Evolutionary conservation across 306 rosid species (phyloP).

Genomic region (Vigna trinervia): DNA sequence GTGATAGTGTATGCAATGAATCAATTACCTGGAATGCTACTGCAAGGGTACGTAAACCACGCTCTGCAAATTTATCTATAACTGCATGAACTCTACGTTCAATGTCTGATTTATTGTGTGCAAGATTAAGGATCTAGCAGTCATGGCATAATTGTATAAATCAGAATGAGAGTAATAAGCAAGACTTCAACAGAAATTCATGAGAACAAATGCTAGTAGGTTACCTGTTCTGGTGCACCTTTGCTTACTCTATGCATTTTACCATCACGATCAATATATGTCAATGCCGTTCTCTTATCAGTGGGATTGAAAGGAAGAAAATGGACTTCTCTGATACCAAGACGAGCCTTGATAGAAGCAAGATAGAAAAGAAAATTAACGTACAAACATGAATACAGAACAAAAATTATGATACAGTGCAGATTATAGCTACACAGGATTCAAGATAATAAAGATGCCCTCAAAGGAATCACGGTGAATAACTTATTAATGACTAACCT

Average conservation of each 20-base stretch:
- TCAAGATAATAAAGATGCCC: neutral
- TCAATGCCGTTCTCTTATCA: conserved; percentile 91
- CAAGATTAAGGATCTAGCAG: conserved; percentile 78
- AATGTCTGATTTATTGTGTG: conserved; percentile 81
- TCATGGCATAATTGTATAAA: conserved; percentile 18
- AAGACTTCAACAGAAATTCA: neutral
- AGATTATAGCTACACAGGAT: neutral
- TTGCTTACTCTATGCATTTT: conserved; percentile 93
- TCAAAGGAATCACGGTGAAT: neutral
- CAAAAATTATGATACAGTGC: neutral
- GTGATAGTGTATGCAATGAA: neutral
- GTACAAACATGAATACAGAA: neutral
- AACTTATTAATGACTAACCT: conserved; percentile 53
- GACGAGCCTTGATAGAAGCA: conserved; percentile 72
- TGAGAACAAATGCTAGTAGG: neutral
- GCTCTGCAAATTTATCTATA: conserved; percentile 87
- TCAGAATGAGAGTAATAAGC: conserved; percentile 33
- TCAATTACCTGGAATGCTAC: conserved; percentile 85
- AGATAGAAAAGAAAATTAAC: conserved; percentile 31
- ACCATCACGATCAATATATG: conserved; percentile 75
- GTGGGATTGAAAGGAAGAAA: conserved; percentile 96
- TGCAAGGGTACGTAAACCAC: conserved; percentile 90
- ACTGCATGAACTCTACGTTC: conserved; percentile 87
- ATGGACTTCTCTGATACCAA: conserved; percentile 83
- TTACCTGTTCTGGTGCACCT: conserved; percentile 96